phyloP scores from a whole-genome alignment of 495 filamentous ascomycete genomes.

The Aspergillus indologenus region DNA sequence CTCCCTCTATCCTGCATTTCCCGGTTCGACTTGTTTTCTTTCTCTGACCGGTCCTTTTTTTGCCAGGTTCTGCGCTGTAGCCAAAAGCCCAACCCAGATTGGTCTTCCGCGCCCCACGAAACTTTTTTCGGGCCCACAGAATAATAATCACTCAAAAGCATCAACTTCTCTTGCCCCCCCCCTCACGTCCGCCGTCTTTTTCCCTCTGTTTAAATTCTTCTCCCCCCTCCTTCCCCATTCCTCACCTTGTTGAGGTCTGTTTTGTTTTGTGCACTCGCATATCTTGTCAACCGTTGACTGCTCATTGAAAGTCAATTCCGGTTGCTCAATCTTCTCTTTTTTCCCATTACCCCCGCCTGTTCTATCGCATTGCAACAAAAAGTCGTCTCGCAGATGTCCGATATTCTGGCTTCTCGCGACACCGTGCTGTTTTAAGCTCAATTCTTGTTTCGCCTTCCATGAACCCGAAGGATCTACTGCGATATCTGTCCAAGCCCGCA shows the following conservation, averaged over 20 bases:
- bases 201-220: neutral
- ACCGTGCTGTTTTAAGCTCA: slow-evolving; percentile 37
- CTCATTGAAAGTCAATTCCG: neutral
- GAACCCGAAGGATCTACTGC: slow-evolving; percentile 88
- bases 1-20: neutral
- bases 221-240: neutral
- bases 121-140: slow-evolving; percentile 19
- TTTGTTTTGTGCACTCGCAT: slow-evolving; percentile 4
- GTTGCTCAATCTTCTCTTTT: neutral
- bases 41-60: neutral
- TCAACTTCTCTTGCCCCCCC: slow-evolving; percentile 2
- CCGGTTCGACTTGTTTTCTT: neutral
- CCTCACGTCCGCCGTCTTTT: slow-evolving; percentile 11
- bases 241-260: slow-evolving; percentile 7
- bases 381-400: slow-evolving; percentile 35
- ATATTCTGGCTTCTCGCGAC: slow-evolving; percentile 36
- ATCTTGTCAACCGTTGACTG: neutral
- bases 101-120: slow-evolving; percentile 13
- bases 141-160: slow-evolving; percentile 11
- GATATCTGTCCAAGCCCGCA: slow-evolving; percentile 92
- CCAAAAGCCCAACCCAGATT: slow-evolving; percentile 8
- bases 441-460: slow-evolving; percentile 59
- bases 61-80: slow-evolving; percentile 1
- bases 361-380: neutral
- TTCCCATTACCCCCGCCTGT: neutral